phyloP scores from a whole-genome alignment of 495 filamentous ascomycete species.

The Viridothelium virens region DNA sequence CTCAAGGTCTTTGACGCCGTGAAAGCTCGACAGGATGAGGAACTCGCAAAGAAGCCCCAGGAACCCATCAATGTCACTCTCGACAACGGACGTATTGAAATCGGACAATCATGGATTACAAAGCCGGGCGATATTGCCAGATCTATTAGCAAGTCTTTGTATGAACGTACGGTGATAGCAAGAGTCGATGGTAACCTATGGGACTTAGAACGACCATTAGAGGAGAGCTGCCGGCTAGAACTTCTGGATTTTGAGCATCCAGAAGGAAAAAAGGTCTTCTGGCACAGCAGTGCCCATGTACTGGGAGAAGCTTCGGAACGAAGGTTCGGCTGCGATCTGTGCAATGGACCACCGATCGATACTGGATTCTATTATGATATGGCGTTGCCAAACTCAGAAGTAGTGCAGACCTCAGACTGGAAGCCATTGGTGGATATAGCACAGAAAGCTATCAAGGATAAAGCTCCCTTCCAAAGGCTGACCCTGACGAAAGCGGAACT shows the following conservation, averaged over 20 bases:
- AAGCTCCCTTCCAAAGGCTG: constrained; percentile 88
- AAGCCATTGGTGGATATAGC: constrained; percentile 69
- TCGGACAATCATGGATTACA: constrained; percentile 64
- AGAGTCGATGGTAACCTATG: constrained; percentile 77
- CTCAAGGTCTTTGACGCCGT: constrained; percentile 81
- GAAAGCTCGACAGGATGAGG: constrained; percentile 71
- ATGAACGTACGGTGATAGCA: constrained; percentile 71
- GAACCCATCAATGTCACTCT: constrained; percentile 62
- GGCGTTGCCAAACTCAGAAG: constrained; percentile 66
- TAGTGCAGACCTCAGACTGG: constrained; percentile 69
- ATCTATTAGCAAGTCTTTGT: constrained; percentile 59
- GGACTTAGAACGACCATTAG: constrained; percentile 86
- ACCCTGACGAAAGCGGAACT: constrained; percentile 82
- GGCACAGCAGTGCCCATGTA: constrained; percentile 88
- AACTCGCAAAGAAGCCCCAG: constrained; percentile 55
- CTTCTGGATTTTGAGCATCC: constrained; percentile 77
- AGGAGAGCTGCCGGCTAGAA: constrained; percentile 67
- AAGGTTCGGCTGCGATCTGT: constrained; percentile 81
- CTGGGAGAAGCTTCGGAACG: constrained; percentile 90
- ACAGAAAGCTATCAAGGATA: constrained; percentile 80
- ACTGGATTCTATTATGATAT: constrained; percentile 99
- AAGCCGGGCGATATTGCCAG: constrained; percentile 59
- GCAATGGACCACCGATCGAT: constrained; percentile 84
- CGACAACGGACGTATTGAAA: constrained; percentile 51
- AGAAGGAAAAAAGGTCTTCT: constrained; percentile 76